These are phyloP conservation scores for Aegilops bicornis DNA, from an alignment of 176 grass and related monocot species.

Conservation along the genomic window DNA sequence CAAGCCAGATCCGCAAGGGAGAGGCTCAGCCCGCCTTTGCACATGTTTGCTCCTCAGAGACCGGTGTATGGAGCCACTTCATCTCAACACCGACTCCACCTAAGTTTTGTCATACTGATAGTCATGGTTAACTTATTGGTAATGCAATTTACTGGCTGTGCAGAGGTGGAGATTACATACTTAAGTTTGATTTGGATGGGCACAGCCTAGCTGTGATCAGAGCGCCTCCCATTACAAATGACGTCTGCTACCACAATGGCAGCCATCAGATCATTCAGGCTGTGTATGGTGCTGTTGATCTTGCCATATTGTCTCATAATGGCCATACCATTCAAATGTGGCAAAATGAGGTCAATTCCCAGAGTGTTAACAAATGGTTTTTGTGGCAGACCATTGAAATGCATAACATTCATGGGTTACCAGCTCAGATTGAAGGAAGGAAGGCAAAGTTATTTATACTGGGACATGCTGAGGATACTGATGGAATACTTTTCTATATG, in stretches of 20 bases:
- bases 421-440: too few species aligned
- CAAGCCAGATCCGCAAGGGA: too few species aligned
- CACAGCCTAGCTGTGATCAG: not conserved
- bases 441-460: not conserved
- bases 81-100: not conserved
- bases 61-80: not conserved
- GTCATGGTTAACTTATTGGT: not conserved
- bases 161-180: not conserved
- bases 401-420: too few species aligned
- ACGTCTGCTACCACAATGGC: too few species aligned
- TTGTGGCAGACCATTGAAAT: too few species aligned
- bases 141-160: not conserved
- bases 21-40: not conserved
- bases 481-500: not conserved
- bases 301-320: not conserved
- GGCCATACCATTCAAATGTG: too few species aligned
- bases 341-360: too few species aligned
- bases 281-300: not conserved
- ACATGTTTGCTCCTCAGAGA: not conserved
- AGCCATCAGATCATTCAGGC: not conserved
- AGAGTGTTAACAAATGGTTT: too few species aligned
- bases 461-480: not conserved
- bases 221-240: too few species aligned
- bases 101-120: not conserved
- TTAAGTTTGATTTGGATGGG: not conserved